A percentile compares a stretch with the other conserved stretches of the same genome.
Evolutionary conservation across 2,329 filamentous ascomycete species (phyloP).

Genomic region (Ramichloridium luteum): DNA sequence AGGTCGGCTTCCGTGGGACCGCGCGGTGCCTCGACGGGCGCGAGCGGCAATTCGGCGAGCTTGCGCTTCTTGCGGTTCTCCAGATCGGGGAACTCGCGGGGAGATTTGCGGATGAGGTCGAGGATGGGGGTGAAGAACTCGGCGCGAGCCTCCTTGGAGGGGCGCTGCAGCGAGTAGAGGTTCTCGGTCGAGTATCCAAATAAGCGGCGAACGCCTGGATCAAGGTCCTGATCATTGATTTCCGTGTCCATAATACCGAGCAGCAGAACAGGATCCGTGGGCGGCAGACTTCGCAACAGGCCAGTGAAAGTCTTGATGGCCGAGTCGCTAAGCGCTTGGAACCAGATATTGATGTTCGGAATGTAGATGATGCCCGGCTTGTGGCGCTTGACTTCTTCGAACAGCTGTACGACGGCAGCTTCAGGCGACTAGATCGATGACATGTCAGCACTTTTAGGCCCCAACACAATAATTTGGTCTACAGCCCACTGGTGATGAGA

Average conservation of each 20-base stretch:
- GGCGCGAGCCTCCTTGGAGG: constrained; percentile 48
- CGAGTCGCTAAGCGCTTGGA: constrained; percentile 50
- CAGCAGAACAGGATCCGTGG: constrained; percentile 79
- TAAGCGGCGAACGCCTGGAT: constrained; percentile 53
- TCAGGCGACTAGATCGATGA: constrained; percentile 52
- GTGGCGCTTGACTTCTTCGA: constrained; percentile 83
- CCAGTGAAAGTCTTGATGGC: constrained; percentile 71
- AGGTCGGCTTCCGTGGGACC: constrained; percentile 65
- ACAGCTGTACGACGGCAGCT: constrained; percentile 78
- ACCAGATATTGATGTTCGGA: constrained; percentile 82
- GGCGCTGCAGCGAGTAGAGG: constrained; percentile 55
- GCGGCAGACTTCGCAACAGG: constrained; percentile 69
- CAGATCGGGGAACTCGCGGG: constrained; percentile 76
- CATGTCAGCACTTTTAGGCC: too few relatives aligned
- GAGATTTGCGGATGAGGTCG: constrained; percentile 64
- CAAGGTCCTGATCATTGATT: constrained; percentile 38
- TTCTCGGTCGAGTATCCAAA: constrained; percentile 81
- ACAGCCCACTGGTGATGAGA: not conserved
- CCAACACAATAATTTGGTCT: constrained; percentile 3
- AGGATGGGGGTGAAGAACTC: constrained; percentile 71
- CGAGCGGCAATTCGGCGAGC: constrained; percentile 63
- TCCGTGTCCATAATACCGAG: constrained; percentile 67
- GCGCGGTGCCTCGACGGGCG: constrained; percentile 49
- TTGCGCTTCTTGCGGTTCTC: constrained; percentile 75
- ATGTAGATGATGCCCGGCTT: constrained; percentile 95